Evolutionary conservation across 2,329 filamentous ascomycete genomes (phyloP).

Genomic region (Fusarium palustre): DNA sequence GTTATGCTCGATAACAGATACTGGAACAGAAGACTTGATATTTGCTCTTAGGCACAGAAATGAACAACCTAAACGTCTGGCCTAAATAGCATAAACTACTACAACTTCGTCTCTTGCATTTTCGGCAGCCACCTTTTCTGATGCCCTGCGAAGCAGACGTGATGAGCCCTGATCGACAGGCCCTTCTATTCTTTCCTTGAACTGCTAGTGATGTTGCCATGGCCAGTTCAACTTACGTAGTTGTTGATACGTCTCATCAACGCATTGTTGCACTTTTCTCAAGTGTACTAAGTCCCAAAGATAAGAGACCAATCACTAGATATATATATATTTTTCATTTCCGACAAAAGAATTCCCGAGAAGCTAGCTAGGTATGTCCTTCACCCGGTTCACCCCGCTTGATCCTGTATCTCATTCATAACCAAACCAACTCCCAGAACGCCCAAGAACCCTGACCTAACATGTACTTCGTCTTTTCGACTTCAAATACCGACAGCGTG

Average conservation of each 20-base stretch:
- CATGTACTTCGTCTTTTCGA: constrained; percentile 2
- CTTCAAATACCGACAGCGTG: constrained; percentile 72
- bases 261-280: neutral
- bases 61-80: neutral
- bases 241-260: neutral
- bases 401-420: constrained; percentile 6
- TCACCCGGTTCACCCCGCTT: neutral
- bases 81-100: neutral
- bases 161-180: neutral
- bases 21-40: too few species aligned
- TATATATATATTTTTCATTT: neutral
- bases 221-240: neutral
- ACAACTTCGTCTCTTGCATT: neutral
- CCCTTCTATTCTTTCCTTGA: neutral
- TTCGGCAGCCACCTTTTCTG: neutral
- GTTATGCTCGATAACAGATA: neutral
- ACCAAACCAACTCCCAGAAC: constrained; percentile 30
- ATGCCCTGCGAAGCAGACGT: neutral
- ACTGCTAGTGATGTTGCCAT: neutral
- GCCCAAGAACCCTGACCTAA: constrained; percentile 18
- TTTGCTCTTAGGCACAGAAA: neutral
- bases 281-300: neutral
- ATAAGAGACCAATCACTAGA: neutral
- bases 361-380: constrained; percentile 13
- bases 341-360: neutral